A percentile compares a stretch with the other conserved stretches of the same genome.
These are phyloP conservation scores for Verbascum thapsus DNA, from an alignment of 257 asterid genomes.

Conservation along the genomic window DNA sequence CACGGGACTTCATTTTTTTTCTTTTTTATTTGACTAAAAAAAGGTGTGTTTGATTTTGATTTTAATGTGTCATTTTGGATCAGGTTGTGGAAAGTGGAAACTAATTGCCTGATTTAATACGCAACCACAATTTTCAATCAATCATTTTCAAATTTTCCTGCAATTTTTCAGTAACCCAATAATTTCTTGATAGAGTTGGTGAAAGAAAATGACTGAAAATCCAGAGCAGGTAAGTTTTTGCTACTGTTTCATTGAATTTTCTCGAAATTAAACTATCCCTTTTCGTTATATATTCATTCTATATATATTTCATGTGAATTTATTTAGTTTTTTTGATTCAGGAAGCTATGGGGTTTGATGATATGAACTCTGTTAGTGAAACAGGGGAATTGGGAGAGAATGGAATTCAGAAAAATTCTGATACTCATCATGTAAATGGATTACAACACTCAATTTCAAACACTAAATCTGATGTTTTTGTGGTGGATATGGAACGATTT, in stretches of 20 bases:
- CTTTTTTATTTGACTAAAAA: slow-evolving; percentile 26
- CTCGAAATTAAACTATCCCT: too few relatives aligned
- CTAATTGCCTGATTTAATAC: slow-evolving; percentile 31
- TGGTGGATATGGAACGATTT: slow-evolving; percentile 70
- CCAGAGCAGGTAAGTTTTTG: slow-evolving; percentile 41
- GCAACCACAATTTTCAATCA: slow-evolving; percentile 33
- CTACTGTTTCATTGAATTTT: too few relatives aligned
- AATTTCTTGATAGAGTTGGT: slow-evolving; percentile 5
- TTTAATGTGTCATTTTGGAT: too few relatives aligned
- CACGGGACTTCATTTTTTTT: slow-evolving; percentile 23
- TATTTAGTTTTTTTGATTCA: slow-evolving; percentile 17
- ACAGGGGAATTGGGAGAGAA: slow-evolving; percentile 39
- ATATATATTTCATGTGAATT: too few relatives aligned
- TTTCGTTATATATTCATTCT: too few relatives aligned
- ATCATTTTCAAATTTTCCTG: slow-evolving; percentile 14
- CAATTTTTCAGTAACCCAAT: slow-evolving; percentile 15
- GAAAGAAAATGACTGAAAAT: slow-evolving; percentile 34
- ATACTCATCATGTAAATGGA: slow-evolving; percentile 40
- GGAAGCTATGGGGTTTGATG: slow-evolving; percentile 46
- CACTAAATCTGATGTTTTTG: slow-evolving; percentile 53
- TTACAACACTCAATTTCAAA: slow-evolving; percentile 30
- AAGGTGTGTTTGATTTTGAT: too few relatives aligned
- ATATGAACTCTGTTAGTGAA: slow-evolving; percentile 25
- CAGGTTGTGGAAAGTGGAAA: slow-evolving; percentile 18
- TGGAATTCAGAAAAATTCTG: slow-evolving; percentile 38